These are phyloP conservation scores for Lolium rigidum DNA, from an alignment of 176 grass and related monocot species.

Conservation along the genomic window DNA sequence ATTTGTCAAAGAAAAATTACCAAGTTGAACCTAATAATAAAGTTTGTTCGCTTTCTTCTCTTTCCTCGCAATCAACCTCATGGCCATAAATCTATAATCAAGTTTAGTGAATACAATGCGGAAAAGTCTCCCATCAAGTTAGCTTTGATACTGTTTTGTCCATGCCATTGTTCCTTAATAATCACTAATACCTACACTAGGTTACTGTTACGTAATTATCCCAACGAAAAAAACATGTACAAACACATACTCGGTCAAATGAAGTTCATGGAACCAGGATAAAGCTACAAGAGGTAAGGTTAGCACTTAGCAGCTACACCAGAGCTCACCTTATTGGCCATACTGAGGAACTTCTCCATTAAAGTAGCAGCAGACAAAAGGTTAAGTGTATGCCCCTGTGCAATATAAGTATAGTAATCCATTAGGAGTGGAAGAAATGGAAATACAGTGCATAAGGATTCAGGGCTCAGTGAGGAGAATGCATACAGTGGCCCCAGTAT, in stretches of 20 bases:
- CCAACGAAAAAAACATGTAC: constrained; percentile 5
- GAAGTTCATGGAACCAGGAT: constrained; percentile 24
- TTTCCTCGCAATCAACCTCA: neutral
- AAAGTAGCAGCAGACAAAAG: constrained; percentile 31
- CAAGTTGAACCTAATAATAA: neutral
- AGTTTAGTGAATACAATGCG: neutral
- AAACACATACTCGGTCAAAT: constrained; percentile 32
- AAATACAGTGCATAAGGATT: constrained; percentile 11
- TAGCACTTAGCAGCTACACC: constrained; percentile 2
- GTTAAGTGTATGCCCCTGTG: constrained; percentile 42
- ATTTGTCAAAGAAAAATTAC: neutral
- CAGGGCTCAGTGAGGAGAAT: neutral
- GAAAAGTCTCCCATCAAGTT: constrained; percentile 3
- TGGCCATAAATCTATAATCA: constrained; percentile 6
- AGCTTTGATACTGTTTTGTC: constrained; percentile 7
- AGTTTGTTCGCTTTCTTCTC: neutral
- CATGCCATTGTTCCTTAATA: neutral
- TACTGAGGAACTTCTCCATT: neutral
- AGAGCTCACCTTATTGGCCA: constrained; percentile 43
- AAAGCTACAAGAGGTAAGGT: constrained; percentile 13
- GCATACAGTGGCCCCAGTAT: constrained; percentile 43
- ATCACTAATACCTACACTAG: neutral
- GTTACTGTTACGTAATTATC: constrained; percentile 1
- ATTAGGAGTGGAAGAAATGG: neutral
- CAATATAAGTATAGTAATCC: constrained; percentile 11